These are phyloP conservation scores for Hortiboletus campestris DNA, from an alignment of 768 basidiomycete genomes.

Conservation along the genomic window DNA sequence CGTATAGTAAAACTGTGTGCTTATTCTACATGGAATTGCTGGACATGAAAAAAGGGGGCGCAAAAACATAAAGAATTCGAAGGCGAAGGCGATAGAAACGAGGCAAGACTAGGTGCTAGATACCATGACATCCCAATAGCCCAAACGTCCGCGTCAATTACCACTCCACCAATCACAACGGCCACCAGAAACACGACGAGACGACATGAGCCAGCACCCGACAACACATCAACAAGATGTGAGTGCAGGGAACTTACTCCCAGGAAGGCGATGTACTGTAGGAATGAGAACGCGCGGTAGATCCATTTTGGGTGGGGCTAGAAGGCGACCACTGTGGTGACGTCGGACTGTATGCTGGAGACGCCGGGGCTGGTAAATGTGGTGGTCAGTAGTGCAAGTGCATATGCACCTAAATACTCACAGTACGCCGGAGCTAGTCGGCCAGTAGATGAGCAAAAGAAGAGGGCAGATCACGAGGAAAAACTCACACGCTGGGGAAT, in stretches of 20 bases:
- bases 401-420: conserved; percentile 37
- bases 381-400: conserved; percentile 12
- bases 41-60: conserved; percentile 15
- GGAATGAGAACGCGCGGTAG: conserved; percentile 38
- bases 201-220: conserved; percentile 12
- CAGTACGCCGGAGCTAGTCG: conserved; percentile 74
- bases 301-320: conserved; percentile 63
- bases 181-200: neutral
- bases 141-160: neutral
- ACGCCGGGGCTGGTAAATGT: conserved; percentile 61
- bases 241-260: conserved; percentile 35
- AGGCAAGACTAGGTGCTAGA: conserved; percentile 24
- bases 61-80: conserved; percentile 7
- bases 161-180: conserved; percentile 7
- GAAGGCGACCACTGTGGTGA: conserved; percentile 84
- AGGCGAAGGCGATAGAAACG: conserved; percentile 9
- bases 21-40: conserved; percentile 38
- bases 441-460: conserved; percentile 4
- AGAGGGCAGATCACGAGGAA: neutral
- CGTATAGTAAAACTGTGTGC: conserved; percentile 28
- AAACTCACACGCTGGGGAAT: conserved; percentile 82
- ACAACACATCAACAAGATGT: conserved; percentile 9
- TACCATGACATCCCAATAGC: conserved; percentile 14
- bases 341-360: conserved; percentile 83
- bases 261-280: conserved; percentile 53